These are phyloP conservation scores for Macaranga tanarius DNA, from an alignment of 441 rosid genomes.

Conservation along the genomic window DNA sequence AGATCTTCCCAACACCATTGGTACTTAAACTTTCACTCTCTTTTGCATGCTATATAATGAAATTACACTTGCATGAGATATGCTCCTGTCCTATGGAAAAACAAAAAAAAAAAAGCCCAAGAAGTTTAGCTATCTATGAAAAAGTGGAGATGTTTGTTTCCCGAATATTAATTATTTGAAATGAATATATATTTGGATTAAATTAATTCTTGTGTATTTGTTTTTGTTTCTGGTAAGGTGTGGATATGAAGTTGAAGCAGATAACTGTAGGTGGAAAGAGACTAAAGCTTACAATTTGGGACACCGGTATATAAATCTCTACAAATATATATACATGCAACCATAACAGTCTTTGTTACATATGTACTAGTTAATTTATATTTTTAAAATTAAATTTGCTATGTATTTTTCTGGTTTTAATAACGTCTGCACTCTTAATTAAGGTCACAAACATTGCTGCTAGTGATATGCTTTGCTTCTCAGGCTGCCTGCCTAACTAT, in stretches of 20 bases:
- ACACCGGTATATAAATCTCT: conserved; percentile 53
- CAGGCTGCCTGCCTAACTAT: too few species aligned
- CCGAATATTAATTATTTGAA: background rate
- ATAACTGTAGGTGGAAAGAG: conserved; percentile 69
- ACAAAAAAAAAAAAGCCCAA: too few species aligned
- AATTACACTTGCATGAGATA: background rate
- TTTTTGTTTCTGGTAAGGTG: conserved; percentile 42
- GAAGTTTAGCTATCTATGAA: background rate
- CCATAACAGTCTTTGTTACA: background rate
- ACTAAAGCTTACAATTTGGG: conserved; percentile 92
- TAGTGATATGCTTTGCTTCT: too few species aligned
- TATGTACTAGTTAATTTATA: too few species aligned
- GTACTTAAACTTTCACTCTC: conserved; percentile 22
- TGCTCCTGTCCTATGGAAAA: background rate
- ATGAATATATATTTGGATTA: background rate
- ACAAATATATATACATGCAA: background rate
- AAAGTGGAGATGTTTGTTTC: background rate
- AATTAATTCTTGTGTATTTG: background rate
- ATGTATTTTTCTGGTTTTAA: too few species aligned
- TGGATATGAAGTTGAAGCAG: conserved; percentile 89
- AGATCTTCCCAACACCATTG: conserved; percentile 51
- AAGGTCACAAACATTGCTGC: too few species aligned
- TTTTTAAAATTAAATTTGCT: too few species aligned
- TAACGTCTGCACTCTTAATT: too few species aligned
- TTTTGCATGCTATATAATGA: background rate